Evolutionary conservation across 176 grass and related monocot genomes (phyloP).

Genomic region (Panicum miliaceum): DNA sequence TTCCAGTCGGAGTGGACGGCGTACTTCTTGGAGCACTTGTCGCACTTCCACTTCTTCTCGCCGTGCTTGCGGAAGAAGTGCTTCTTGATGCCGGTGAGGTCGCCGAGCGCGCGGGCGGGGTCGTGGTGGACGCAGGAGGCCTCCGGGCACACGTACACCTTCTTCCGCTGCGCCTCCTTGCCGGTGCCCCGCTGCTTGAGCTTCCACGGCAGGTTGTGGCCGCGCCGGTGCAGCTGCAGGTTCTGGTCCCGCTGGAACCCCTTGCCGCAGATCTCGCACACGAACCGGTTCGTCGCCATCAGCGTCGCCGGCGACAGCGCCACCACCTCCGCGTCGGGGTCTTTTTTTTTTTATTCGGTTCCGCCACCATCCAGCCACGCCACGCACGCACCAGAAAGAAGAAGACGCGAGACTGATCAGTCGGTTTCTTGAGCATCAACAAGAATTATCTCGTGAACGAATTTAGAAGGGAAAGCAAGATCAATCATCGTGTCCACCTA

Average conservation of each 20-base stretch:
- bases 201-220: conserved; percentile 99
- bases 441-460: too few relatives aligned
- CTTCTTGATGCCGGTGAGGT: conserved; percentile 97
- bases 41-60: conserved; percentile 99
- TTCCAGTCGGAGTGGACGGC: conserved; percentile 99
- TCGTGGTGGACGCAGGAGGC: conserved; percentile 86
- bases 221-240: conserved; percentile 95
- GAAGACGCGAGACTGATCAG: too few relatives aligned
- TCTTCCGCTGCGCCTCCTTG: conserved; percentile 60
- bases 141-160: conserved; percentile 93
- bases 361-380: too few relatives aligned
- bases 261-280: conserved; percentile 97
- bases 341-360: conserved; percentile 1
- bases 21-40: conserved; percentile 98
- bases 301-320: conserved; percentile 94
- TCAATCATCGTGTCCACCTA: not conserved
- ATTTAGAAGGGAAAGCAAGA: too few relatives aligned
- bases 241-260: conserved; percentile 99
- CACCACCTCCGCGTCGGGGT: conserved; percentile 90
- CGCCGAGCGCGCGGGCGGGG: conserved; percentile 79
- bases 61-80: conserved; percentile 99
- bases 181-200: conserved; percentile 72
- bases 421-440: too few relatives aligned
- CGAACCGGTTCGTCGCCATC: conserved; percentile 94
- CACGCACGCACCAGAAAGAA: too few relatives aligned